phyloP scores from a whole-genome alignment of 331 rosid species.

The Saraca asoca region DNA sequence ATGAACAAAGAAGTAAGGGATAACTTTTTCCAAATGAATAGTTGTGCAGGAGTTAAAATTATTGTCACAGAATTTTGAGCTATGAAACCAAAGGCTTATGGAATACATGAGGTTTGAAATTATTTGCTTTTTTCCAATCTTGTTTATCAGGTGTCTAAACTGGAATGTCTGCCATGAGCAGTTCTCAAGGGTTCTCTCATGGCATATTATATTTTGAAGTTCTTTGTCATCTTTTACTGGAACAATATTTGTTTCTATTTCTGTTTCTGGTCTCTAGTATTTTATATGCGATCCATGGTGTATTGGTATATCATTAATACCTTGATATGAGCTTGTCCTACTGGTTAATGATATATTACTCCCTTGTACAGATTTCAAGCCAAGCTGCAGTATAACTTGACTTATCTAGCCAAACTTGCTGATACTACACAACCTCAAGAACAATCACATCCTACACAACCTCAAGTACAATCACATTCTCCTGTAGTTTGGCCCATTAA shows the following conservation, averaged over 20 bases:
- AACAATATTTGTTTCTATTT: conserved; percentile 6
- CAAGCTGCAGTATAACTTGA: conserved; percentile 61
- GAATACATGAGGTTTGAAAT: background rate
- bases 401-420: conserved; percentile 49
- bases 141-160: conserved; percentile 1
- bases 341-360: conserved; percentile 8
- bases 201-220: background rate
- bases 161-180: background rate
- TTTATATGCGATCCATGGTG: background rate
- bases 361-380: conserved; percentile 44
- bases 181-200: conserved; percentile 5
- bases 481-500: conserved; percentile 43
- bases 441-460: conserved; percentile 34
- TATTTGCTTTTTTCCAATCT: background rate
- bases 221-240: conserved; percentile 5
- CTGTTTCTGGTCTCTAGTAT: background rate
- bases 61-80: conserved; percentile 15
- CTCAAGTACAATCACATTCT: conserved; percentile 33
- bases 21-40: background rate
- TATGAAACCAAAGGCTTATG: conserved; percentile 12
- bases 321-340: background rate
- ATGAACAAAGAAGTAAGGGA: background rate
- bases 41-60: conserved; percentile 6
- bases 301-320: background rate
- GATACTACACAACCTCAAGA: conserved; percentile 36